Base-by-base conservation (phyloP, 768 basidiomycete genomes). In the Podaxis sp. region DNA sequence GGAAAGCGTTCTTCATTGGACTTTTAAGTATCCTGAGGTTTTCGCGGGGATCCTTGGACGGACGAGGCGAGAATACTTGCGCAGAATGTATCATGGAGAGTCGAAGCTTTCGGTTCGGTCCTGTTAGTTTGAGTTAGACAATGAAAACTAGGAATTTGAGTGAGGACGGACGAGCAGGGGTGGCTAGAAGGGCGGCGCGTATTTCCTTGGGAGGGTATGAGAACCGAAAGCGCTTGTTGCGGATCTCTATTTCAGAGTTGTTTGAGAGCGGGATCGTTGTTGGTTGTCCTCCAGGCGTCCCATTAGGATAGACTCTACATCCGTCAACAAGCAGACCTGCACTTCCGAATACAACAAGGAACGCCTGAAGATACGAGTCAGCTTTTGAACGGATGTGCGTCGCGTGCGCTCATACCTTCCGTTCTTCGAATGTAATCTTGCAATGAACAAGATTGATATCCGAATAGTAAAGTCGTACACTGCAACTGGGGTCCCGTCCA, bases 11-110 rank as follows among this genome's bases (percentile, higher is more conserved):
- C 66, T 80, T 83, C 8, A 86, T 68, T 0, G 87, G 88, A 13
- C 80, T 85, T 69, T 87, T 83, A 3, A 92, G 78, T 36, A 89
- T 77, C 7, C 83, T 79, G 1, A 92, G 79, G 64, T 90, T 90
- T 70, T 86, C 86, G 33, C 77, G 74, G 1, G 88, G 86, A 68
- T 88, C 81, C 2, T 74, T 72, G 39, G 83, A 85, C 0, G 86
- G 87, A 3, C 83, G 73, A 1, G 89, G 90, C 0, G 85, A 84
- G 72, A 91, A 90, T 4, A 93, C 88, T 67, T 90, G 84, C 0
- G 88, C 88, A 59, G 85, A 85, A 26, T 85, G 80, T 38, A 93
- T 90, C 87, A 93, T 89, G 2, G 88, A 89, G 63, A 93, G 80
- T 30, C 90, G 84, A 1, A 88, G 79, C 2, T 82, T 79, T 22